A percentile compares a stretch with the other conserved stretches of the same genome.
phyloP scores from a whole-genome alignment of 108 stramenopile genomes.

The Fragilaria radians region DNA sequence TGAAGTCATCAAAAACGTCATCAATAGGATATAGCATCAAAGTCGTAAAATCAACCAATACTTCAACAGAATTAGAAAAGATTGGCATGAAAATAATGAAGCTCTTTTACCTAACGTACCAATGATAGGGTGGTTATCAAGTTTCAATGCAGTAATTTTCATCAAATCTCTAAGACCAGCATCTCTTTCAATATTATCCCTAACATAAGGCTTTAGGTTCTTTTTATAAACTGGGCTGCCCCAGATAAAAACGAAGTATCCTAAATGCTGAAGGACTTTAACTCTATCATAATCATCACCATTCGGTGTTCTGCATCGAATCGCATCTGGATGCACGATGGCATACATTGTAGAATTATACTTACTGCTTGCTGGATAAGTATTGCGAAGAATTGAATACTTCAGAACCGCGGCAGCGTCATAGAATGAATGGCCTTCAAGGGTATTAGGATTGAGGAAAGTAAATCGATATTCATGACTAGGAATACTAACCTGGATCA shows the following conservation, averaged over 20 bases:
- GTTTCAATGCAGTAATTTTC: background rate
- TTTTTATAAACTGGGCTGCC: background rate
- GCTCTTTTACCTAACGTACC: background rate
- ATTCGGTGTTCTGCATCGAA: background rate
- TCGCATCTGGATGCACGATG: constrained; percentile 8
- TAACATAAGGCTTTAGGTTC: background rate
- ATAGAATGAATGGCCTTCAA: constrained; percentile 5
- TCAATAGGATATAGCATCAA: constrained; percentile 3
- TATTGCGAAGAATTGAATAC: constrained; percentile 1
- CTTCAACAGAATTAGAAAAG: background rate
- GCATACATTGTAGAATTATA: constrained; percentile 5
- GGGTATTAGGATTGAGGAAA: background rate
- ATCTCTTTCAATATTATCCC: background rate
- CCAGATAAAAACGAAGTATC: background rate
- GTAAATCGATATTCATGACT: background rate
- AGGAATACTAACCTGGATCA: constrained; percentile 2
- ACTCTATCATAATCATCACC: constrained; percentile 4
- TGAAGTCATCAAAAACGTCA: background rate
- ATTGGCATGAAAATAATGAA: too few species aligned
- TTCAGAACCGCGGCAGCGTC: constrained; percentile 5
- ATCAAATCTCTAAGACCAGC: background rate
- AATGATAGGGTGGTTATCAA: background rate
- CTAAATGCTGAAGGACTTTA: constrained; percentile 2
- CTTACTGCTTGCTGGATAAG: background rate
- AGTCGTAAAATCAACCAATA: constrained; percentile 3